Base-by-base conservation (phyloP, 148 eudicot genomes). In the Rhododendron ferrugineum region DNA sequence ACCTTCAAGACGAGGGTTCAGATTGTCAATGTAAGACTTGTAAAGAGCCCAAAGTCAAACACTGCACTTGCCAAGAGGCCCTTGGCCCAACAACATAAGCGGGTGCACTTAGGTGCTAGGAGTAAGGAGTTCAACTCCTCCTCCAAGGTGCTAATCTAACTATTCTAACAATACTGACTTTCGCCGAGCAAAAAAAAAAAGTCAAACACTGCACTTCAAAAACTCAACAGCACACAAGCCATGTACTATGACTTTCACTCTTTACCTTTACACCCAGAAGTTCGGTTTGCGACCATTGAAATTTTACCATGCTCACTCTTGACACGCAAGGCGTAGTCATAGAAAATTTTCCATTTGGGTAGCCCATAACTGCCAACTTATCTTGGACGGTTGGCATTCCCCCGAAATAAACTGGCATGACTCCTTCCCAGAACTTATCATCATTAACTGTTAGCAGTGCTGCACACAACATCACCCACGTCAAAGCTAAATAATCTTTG, bases 351-450 rank as follows among this genome's bases (percentile, higher is more conserved):
- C 42, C 78, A 18, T 16, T 6, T 73, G 78, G 44, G 23, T 73
- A 73, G 78, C 78, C 78, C 78, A 36, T 16, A 36, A 73, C 5
- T 7, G 78, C 44, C 78, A 73, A 73, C 37, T 73, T 73, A 36
- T 73, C 78, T 15, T 14, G 10, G 42, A 32, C 20, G 6, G 36
- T 46, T 34, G 78, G 78, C 42, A 73, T 34, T 2, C 34, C 16
- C 46, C 44, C 42, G 0, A 73, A 73, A 32, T 73, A 0, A 32
- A 73, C 44, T 73, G 78, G 78, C 44, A 5, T 15, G 11, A 73
- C n/a, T 73, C 78, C 78, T 73, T 73, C 44, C 78, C 78, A 73
- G 18, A 73, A 73, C 78, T 36, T 20, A 34, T 73, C 78, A 34
- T 73, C 78, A 34, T 36, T 16, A 73, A 73, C 78, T 18, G 78